Evolutionary conservation across 306 rosid species (phyloP).

Genomic region (Sechiopsis laciniata): DNA sequence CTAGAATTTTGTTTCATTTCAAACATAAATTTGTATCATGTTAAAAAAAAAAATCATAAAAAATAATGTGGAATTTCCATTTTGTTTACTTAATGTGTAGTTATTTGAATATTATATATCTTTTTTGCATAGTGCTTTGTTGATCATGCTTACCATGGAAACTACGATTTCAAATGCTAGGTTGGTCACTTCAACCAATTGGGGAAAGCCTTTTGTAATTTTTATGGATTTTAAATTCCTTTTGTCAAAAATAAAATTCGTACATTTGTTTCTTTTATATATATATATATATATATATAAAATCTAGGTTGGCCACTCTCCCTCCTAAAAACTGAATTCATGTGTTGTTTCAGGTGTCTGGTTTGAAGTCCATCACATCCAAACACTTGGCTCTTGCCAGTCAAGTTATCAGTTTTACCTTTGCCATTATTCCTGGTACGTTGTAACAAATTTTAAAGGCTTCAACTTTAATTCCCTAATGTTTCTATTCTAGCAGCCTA

Average conservation of each 20-base stretch:
- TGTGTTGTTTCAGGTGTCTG: slow-evolving; percentile 68
- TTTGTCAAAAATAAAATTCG: no score
- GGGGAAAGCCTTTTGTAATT: no score
- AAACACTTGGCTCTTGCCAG: slow-evolving; percentile 98
- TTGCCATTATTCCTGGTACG: slow-evolving; percentile 87
- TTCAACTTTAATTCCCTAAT: slow-evolving; percentile 12
- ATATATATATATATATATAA: no score
- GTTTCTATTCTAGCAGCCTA: slow-evolving; percentile 9
- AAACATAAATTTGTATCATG: neutral
- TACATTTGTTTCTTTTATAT: no score
- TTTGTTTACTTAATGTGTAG: neutral
- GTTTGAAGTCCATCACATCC: slow-evolving; percentile 97
- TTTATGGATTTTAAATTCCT: no score
- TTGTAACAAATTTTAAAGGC: slow-evolving; percentile 3
- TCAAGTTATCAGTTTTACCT: slow-evolving; percentile 85
- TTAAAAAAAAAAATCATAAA: neutral
- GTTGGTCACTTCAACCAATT: slow-evolving; percentile 17
- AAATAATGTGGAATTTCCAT: neutral
- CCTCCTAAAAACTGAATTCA: slow-evolving; percentile 26
- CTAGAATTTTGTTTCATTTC: neutral
- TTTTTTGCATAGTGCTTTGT: slow-evolving; percentile 14
- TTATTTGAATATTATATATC: slow-evolving; percentile 8
- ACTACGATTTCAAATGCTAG: slow-evolving; percentile 18
- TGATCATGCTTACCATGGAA: slow-evolving; percentile 12
- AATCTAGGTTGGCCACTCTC: slow-evolving; percentile 21